phyloP scores from a whole-genome alignment of 805 yeast species.

The Lipomyces japonicus region DNA sequence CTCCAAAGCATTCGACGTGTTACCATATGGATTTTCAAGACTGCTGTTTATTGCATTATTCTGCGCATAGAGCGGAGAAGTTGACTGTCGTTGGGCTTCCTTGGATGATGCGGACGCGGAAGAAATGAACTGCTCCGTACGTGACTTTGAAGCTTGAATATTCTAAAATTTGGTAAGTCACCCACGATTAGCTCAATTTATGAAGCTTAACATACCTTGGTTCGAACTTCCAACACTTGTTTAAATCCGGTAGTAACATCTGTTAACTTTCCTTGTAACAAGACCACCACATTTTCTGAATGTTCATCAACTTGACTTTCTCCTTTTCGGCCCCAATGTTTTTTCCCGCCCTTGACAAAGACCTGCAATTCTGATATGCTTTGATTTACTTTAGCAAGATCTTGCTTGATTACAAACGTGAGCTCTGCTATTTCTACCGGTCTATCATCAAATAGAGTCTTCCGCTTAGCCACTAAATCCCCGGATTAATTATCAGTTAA shows the following conservation, averaged over 20 bases:
- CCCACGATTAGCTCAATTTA: not conserved
- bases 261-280: constrained; percentile 83
- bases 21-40: constrained; percentile 26
- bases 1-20: constrained; percentile 7
- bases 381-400: constrained; percentile 75
- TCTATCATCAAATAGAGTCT: constrained; percentile 87
- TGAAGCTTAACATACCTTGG: constrained; percentile 41
- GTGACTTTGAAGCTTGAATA: constrained; percentile 71
- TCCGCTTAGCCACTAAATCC: constrained; percentile 65
- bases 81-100: constrained; percentile 31
- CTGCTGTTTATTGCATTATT: constrained; percentile 6
- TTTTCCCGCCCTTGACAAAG: constrained; percentile 41
- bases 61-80: constrained; percentile 38
- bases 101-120: constrained; percentile 36
- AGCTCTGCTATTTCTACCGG: constrained; percentile 92
- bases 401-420: constrained; percentile 79
- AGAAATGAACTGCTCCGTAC: constrained; percentile 81
- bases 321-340: constrained; percentile 42
- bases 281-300: constrained; percentile 78
- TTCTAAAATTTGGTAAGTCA: constrained; percentile 36
- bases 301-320: constrained; percentile 61
- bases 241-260: constrained; percentile 90
- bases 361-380: constrained; percentile 59
- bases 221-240: constrained; percentile 82
- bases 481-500: not conserved